Conservation (phyloP, 305 asterid genomes). For the Fraxinus velutina region DNA sequence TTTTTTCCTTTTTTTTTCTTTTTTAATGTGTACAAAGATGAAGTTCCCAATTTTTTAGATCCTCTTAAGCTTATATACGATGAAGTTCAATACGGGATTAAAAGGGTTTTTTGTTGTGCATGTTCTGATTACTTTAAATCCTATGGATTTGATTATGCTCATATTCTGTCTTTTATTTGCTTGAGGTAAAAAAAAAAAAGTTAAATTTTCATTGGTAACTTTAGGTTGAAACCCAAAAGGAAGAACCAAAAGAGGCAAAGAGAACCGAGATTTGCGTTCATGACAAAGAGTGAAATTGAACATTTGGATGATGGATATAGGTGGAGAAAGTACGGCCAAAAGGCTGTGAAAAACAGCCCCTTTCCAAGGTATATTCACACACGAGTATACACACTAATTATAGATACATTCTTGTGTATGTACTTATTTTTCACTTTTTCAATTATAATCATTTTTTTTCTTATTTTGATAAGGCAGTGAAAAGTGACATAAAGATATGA, state of each 20-base stretch:
- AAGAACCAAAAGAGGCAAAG: conserved; percentile 66
- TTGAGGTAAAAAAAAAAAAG: conserved; percentile 2
- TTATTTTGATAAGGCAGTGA: neutral
- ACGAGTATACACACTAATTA: neutral
- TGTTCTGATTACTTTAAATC: neutral
- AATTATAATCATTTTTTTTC: neutral
- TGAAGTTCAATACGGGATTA: neutral
- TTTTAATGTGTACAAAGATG: neutral
- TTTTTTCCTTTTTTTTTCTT: neutral
- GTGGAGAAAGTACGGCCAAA: conserved; percentile 97
- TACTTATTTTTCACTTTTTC: neutral
- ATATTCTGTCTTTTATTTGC: neutral
- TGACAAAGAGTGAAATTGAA: conserved; percentile 85
- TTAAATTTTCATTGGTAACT: neutral
- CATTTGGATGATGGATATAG: conserved; percentile 86
- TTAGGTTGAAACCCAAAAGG: conserved; percentile 63
- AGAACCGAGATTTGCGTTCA: conserved; percentile 83
- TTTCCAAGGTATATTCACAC: conserved; percentile 58
- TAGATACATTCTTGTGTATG: neutral
- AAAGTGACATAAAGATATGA: neutral
- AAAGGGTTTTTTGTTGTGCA: neutral
- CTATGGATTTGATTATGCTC: neutral
- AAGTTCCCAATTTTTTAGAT: conserved; percentile 3
- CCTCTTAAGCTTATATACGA: neutral
- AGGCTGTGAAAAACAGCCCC: conserved; percentile 87